phyloP scores from a whole-genome alignment of 2,329 filamentous ascomycete genomes.

The Apiospora kogelbergensis region DNA sequence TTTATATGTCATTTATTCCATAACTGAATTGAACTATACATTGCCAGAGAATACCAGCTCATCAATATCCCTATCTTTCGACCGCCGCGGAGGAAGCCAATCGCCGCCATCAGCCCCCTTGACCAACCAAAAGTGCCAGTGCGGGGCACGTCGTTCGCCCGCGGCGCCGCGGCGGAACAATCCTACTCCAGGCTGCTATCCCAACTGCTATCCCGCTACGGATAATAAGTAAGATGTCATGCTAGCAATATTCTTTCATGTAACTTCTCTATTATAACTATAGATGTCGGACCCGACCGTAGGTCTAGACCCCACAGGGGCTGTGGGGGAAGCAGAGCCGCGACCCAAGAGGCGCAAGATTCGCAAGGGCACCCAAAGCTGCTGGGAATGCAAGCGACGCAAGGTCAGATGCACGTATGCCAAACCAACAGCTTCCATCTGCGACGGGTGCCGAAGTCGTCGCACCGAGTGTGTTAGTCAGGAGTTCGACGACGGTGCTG shows the following conservation, averaged over 20 bases:
- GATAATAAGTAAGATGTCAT: too few relatives aligned
- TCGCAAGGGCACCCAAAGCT: slow-evolving; percentile 57
- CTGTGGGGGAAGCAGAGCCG: neutral
- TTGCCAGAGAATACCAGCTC: neutral
- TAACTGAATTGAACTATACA: neutral
- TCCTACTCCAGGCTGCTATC: too few relatives aligned
- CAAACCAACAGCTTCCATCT: slow-evolving; percentile 37
- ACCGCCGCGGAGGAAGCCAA: slow-evolving; percentile 17
- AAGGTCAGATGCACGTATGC: slow-evolving; percentile 52
- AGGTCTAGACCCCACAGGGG: neutral
- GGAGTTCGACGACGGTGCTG: slow-evolving; percentile 39
- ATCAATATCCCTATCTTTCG: slow-evolving; percentile 9
- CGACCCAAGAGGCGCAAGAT: slow-evolving; percentile 38
- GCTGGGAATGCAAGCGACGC: slow-evolving; percentile 59
- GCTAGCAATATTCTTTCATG: too few relatives aligned
- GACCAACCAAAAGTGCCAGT: neutral
- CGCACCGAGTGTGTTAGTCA: slow-evolving; percentile 47
- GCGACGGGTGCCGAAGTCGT: slow-evolving; percentile 46
- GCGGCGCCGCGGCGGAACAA: neutral
- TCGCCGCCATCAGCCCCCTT: neutral
- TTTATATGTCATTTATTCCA: neutral
- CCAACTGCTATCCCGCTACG: too few relatives aligned
- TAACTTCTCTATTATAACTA: too few relatives aligned
- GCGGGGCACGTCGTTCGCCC: neutral
- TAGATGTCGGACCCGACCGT: neutral